Percentiles rank a stretch among this genome's conserved stretches.
Conservation (phyloP, 73 alveolate species). For the Symbiodinium pilosum region DNA sequence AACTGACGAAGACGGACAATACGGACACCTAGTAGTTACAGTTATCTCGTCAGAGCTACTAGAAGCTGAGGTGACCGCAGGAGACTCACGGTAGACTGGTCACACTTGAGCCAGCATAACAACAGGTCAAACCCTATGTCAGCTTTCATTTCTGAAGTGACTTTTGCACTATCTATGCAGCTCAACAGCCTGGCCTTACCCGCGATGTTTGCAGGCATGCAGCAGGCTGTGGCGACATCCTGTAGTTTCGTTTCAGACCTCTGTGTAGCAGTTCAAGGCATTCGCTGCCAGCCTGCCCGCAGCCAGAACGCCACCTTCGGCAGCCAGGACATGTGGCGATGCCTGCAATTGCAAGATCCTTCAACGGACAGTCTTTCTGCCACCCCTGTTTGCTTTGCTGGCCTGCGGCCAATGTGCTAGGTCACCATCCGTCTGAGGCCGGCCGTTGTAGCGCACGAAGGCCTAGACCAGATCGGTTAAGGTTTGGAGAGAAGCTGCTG, state of each 20-base stretch:
- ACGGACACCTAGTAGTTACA: too few species aligned
- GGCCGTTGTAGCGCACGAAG: conserved; percentile 87
- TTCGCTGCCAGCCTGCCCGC: conserved; percentile 32
- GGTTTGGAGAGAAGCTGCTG: background rate
- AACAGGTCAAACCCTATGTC: too few species aligned
- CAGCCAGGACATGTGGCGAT: conserved; percentile 83
- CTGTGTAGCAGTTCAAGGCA: too few species aligned
- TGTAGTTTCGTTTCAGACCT: too few species aligned
- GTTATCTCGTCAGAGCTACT: too few species aligned
- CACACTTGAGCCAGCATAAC: too few species aligned
- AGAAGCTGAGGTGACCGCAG: too few species aligned
- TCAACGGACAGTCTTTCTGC: background rate
- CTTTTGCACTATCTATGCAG: too few species aligned
- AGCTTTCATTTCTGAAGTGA: too few species aligned
- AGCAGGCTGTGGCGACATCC: conserved; percentile 87
- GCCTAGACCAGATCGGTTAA: conserved; percentile 5
- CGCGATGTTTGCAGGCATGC: background rate
- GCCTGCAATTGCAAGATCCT: background rate
- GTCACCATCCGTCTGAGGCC: conserved; percentile 79
- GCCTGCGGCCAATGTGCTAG: conserved; percentile 92
- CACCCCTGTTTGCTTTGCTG: background rate
- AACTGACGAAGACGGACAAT: too few species aligned
- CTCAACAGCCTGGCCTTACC: background rate
- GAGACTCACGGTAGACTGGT: too few species aligned
- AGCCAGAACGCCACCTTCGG: conserved; percentile 90